Evolutionary conservation across 2,329 filamentous ascomycete species (phyloP), one percentile per base, ranked within the genome.

Genomic region (Calonectria pseudoreteaudii): DNA sequence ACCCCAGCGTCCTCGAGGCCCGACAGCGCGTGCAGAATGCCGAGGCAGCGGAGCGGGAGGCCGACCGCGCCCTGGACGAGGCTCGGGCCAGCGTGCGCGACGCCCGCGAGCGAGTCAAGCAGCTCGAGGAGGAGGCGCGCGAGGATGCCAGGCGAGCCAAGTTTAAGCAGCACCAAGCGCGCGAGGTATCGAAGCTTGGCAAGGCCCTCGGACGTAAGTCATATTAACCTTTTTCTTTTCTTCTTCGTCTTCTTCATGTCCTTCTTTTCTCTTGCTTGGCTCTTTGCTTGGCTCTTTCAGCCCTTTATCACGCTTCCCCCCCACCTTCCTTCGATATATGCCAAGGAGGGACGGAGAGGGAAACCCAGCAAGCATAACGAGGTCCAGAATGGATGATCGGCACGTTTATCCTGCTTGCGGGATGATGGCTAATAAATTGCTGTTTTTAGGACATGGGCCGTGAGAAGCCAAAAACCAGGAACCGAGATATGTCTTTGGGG

Each of bases 81-180:
- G 92, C 92, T 0, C 86, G 90, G 68, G 79, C 86, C 69, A 89
- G 90, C 2, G 93, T 93, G 0, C 87, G 88, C 31, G 91, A 93
- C 76, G 93, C 93, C 0, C 86, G 90, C 38, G 91, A 92, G 58
- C 89, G 94, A 74, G 91, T 93, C 2, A 90, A 88, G 84, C 84
- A 87, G 18, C 84, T 94, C 5, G 93, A 94, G 86, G 82, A 87
- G 66, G 93, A 94, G 84, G 92, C 92, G 1, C 88, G 87, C 78
- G 91, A 93, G 83, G 91, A 93, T 80, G 90, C 92, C 2, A 86
- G 92, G 28, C 83, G 89, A 52, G 92, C 92, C 2, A 93, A 91
- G 88, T 90, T 94, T 66, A 94, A 94, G 89, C 89, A 93, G 83
- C 87, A 88, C 67, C 90, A 94, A 80, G 93, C 92, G 1, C 88